Base-by-base conservation (phyloP, 495 filamentous ascomycete species). In the Tuber melanosporum region DNA sequence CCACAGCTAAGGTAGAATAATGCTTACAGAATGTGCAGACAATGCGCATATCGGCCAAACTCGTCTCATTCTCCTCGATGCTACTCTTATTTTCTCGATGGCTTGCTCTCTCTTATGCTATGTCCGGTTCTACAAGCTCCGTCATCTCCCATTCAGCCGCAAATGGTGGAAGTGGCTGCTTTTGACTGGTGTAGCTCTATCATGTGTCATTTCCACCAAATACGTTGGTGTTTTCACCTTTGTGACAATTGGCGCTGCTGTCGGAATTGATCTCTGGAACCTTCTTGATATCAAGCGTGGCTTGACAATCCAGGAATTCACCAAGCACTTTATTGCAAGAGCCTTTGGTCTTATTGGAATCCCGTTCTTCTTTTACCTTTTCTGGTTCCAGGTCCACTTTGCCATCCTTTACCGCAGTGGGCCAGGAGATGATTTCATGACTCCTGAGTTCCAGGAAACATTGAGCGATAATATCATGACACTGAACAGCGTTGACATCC, bases 151-250 rank as follows among this genome's bases (percentile, higher is more conserved):
- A 6, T 99, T 99, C 83, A 88, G 91, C 22, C 90, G 94, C 72
- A 98, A 98, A 84, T 99, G 95, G 95, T 99, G 95, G 95, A 99
- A 99, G 85, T 99, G 95, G 95, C 88, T 99, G 46, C 90, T 99
- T 72, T 85, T 98, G 81, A 99, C 95, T 22, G 95, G 95, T 70
- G 92, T 99, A 82, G 91, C 91, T 71, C 88, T 99, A 82, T 97
- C 94, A 82, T 98, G 95, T 85, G 96, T 97, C 83, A 98, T 99
- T 81, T 98, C 95, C 32, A 97, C 93, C 83, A 99, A 99, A 86
- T 98, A 98, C 80, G 95, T 99, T 76, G 95, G 95, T 66, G 88
- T 93, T 69, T 99, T 99, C 85, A 96, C 94, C 80, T 99, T 99
- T 85, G 90, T 98, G 85, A 97, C 95, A 71, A 96, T 99, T 80